Evolutionary conservation across 2,329 filamentous ascomycete genomes (phyloP).

Genomic region (Phaeosphaeria sp.): DNA sequence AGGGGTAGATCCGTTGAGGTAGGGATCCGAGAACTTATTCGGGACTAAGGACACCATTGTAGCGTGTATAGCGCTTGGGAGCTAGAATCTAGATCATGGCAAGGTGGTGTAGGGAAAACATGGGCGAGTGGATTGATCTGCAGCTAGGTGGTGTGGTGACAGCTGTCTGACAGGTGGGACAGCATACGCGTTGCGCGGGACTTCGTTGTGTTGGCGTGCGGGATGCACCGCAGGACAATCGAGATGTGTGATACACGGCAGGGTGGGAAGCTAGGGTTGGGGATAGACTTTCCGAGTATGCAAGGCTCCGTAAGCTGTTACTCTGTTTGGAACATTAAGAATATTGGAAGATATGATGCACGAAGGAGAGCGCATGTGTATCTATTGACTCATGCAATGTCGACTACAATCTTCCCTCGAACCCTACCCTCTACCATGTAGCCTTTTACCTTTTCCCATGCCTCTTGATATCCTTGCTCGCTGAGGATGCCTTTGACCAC

Average conservation of each 20-base stretch:
- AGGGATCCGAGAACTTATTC: not conserved
- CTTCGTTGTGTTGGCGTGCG: not conserved
- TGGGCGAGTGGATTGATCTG: not conserved
- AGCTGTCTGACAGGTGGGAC: not conserved
- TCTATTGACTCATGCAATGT: conserved; percentile 13
- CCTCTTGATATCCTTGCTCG: conserved; percentile 19
- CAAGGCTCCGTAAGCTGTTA: not conserved
- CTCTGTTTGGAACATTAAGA: not conserved
- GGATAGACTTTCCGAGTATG: not conserved
- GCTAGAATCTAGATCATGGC: not conserved
- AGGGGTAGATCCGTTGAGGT: not conserved
- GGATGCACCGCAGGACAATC: not conserved
- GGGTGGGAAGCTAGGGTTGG: not conserved
- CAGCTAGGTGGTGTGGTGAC: not conserved
- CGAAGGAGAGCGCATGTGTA: not conserved
- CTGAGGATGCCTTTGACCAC: conserved; percentile 33
- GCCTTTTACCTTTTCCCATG: conserved; percentile 30
- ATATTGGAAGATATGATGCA: not conserved
- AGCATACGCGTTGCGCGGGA: not conserved
- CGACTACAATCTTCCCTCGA: conserved; percentile 40
- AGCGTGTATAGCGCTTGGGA: not conserved
- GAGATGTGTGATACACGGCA: not conserved
- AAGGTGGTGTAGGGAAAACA: not conserved
- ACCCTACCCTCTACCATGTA: conserved; percentile 39
- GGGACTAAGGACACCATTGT: not conserved